Evolutionary conservation across 441 rosid species (phyloP).

Genomic region (Hypseocharis bilobata): DNA sequence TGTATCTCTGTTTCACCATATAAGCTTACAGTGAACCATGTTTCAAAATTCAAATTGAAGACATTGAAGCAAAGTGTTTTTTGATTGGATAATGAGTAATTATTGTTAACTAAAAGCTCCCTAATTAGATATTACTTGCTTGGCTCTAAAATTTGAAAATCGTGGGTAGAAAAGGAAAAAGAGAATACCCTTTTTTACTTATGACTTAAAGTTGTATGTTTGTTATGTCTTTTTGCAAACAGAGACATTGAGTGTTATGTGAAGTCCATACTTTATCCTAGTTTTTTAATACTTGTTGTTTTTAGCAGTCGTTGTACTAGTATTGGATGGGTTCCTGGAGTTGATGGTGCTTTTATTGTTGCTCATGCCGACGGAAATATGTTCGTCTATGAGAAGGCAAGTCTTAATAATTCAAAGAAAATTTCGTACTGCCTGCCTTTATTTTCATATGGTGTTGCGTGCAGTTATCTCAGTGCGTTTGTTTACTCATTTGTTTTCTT

Average conservation of each 20-base stretch:
- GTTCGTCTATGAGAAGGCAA: constrained; percentile 91
- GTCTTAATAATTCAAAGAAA: constrained; percentile 22
- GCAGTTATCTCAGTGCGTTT: background rate
- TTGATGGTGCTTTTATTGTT: constrained; percentile 82
- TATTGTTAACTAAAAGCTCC: background rate
- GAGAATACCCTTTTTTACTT: background rate
- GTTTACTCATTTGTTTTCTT: constrained; percentile 16
- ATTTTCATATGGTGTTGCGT: constrained; percentile 9
- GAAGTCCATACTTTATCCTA: background rate
- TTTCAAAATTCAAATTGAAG: background rate
- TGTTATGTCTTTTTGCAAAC: background rate
- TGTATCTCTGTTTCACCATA: background rate
- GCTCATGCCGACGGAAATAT: constrained; percentile 95
- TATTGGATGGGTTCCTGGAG: constrained; percentile 87
- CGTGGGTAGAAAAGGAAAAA: background rate
- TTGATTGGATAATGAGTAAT: background rate
- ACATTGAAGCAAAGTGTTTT: background rate
- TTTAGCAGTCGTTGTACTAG: constrained; percentile 75
- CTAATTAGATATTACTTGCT: background rate
- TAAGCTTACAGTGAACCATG: no score
- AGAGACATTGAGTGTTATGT: background rate
- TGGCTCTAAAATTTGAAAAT: background rate
- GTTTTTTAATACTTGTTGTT: constrained; percentile 20
- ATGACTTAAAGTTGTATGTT: background rate
- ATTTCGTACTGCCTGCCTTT: background rate